A percentile compares a stretch with the other conserved stretches of the same genome.
These are phyloP conservation scores for Salvia hispanica DNA, from an alignment of 257 asterid genomes.

Conservation along the genomic window DNA sequence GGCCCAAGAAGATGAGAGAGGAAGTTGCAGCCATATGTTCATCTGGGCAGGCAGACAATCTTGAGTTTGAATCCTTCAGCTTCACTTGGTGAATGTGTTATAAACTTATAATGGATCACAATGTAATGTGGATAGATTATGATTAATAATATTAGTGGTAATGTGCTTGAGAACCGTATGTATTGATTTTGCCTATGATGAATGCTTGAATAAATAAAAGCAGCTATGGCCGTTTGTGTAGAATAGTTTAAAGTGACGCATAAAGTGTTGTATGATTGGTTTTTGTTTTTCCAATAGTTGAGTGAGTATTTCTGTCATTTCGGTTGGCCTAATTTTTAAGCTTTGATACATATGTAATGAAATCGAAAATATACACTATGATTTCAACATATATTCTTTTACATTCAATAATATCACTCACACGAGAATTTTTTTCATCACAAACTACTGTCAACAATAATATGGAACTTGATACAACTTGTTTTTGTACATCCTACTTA, in stretches of 20 bases:
- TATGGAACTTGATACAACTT: conserved; percentile 19
- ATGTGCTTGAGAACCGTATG: conserved; percentile 2
- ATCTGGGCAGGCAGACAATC: conserved; percentile 57
- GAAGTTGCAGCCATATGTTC: conserved; percentile 89
- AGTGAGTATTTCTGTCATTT: neutral
- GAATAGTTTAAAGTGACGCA: conserved; percentile 27
- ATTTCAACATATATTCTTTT: neutral
- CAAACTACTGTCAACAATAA: conserved; percentile 13
- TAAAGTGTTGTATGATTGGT: conserved; percentile 18
- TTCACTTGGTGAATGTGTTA: conserved; percentile 81
- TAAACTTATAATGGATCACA: neutral
- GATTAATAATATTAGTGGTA: neutral
- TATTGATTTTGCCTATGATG: conserved; percentile 4
- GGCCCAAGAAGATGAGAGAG: conserved; percentile 79
- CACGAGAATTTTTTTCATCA: neutral
- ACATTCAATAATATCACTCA: neutral
- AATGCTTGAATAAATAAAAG: conserved; percentile 23
- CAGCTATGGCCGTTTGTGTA: conserved; percentile 28
- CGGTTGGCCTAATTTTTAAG: neutral
- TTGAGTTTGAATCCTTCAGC: conserved; percentile 81
- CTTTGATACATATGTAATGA: too few species aligned
- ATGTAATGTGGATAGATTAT: neutral
- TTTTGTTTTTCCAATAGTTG: neutral
- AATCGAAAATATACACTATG: neutral
- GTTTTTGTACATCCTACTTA: conserved; percentile 32